phyloP scores from a whole-genome alignment of 352 stramenopile genomes.

The Globisporangium yorkense region DNA sequence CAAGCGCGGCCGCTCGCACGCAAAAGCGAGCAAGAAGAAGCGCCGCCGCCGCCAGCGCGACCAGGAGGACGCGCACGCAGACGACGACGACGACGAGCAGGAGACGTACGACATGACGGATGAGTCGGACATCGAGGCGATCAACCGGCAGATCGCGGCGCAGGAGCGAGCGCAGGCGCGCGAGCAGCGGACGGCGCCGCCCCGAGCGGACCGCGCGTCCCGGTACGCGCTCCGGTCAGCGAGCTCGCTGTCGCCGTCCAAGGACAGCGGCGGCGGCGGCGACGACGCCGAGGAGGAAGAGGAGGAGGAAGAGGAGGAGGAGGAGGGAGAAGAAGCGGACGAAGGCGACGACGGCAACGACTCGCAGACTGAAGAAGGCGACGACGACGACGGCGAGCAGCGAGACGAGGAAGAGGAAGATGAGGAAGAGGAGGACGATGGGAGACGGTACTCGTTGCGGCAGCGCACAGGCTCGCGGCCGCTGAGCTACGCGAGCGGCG shows the following conservation, averaged over 20 bases:
- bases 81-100: slow-evolving; percentile 21
- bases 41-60: slow-evolving; percentile 2
- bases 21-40: slow-evolving; percentile 5
- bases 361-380: slow-evolving; percentile 17
- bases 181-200: slow-evolving; percentile 15
- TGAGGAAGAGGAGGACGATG: slow-evolving; percentile 5
- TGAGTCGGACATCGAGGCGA: slow-evolving; percentile 45
- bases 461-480: slow-evolving; percentile 6
- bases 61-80: slow-evolving; percentile 5
- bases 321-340: slow-evolving; percentile 13
- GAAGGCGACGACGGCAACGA: slow-evolving; percentile 22
- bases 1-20: slow-evolving; percentile 2
- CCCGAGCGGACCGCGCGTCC: slow-evolving; percentile 20
- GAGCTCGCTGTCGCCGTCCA: slow-evolving; percentile 23
- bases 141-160: slow-evolving; percentile 43
- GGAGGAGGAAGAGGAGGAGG: slow-evolving; percentile 18
- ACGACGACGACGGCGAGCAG: slow-evolving; percentile 21
- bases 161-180: slow-evolving; percentile 33
- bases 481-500: slow-evolving; percentile 11
- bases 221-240: slow-evolving; percentile 59
- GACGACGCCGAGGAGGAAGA: slow-evolving; percentile 23
- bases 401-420: slow-evolving; percentile 3
- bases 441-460: slow-evolving; percentile 9
- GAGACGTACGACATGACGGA: slow-evolving; percentile 30
- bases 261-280: slow-evolving; percentile 13